phyloP scores from a whole-genome alignment of 345 rosid genomes.

The Populus deltoides region DNA sequence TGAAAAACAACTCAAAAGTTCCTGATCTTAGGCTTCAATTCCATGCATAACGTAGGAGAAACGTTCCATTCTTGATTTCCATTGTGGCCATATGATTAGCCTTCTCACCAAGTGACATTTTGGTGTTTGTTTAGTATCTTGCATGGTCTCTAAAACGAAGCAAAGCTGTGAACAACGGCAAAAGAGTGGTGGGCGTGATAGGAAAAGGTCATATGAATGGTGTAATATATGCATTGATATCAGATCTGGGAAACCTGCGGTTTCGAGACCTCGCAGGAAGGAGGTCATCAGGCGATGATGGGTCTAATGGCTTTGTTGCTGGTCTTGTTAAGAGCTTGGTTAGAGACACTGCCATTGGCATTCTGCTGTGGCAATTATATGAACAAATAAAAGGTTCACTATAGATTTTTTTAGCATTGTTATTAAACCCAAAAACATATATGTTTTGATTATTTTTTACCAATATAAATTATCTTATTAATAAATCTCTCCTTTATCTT shows the following conservation, averaged over 20 bases:
- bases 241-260: slow-evolving; percentile 70
- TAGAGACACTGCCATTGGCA: slow-evolving; percentile 50
- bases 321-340: slow-evolving; percentile 33
- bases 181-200: slow-evolving; percentile 71
- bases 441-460: too few relatives aligned
- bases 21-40: neutral
- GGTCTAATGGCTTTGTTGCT: slow-evolving; percentile 36
- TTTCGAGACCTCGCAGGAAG: slow-evolving; percentile 69
- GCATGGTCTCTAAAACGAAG: slow-evolving; percentile 93
- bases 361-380: slow-evolving; percentile 52
- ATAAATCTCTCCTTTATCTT: too few relatives aligned
- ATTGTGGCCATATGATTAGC: neutral
- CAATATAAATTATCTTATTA: too few relatives aligned
- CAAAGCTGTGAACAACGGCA: slow-evolving; percentile 76
- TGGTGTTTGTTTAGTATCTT: slow-evolving; percentile 48
- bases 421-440: too few relatives aligned
- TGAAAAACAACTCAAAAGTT: neutral
- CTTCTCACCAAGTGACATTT: neutral
- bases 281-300: slow-evolving; percentile 29
- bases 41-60: too few relatives aligned
- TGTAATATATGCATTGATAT: slow-evolving; percentile 66
- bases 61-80: neutral
- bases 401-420: neutral
- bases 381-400: slow-evolving; percentile 26
- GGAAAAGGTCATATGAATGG: slow-evolving; percentile 93